Evolutionary conservation across 176 grass and related monocot species (phyloP).

Genomic region (Carex littledalei): DNA sequence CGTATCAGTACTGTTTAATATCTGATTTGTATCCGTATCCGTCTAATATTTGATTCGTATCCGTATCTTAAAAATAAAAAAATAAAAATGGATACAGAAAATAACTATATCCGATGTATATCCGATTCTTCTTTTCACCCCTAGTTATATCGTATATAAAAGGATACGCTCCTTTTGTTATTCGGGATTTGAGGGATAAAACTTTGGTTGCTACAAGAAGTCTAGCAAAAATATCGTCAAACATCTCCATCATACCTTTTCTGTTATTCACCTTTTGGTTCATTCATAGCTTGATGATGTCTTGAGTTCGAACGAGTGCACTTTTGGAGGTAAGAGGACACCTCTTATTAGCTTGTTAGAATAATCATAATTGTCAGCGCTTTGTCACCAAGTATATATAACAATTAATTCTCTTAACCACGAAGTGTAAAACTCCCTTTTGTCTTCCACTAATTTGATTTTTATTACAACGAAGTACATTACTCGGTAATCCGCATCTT

Average conservation of each 20-base stretch:
- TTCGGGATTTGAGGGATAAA: not conserved
- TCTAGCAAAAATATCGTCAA: not conserved
- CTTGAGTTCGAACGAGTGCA: not conserved
- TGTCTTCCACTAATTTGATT: not conserved
- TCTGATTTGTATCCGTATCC: no score
- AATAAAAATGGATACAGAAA: no score
- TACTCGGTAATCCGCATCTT: not conserved
- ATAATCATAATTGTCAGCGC: not conserved
- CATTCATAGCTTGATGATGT: not conserved
- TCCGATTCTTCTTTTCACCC: no score
- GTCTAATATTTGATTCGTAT: no score
- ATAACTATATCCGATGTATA: no score
- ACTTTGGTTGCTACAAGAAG: not conserved
- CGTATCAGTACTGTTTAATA: no score
- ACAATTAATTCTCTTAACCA: not conserved
- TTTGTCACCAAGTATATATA: not conserved
- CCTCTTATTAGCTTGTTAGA: not conserved
- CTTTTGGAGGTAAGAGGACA: not conserved
- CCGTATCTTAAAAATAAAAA: no score
- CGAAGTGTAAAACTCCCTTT: not conserved
- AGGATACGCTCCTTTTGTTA: no score
- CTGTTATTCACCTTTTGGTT: not conserved
- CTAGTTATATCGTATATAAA: not conserved
- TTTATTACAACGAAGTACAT: not conserved
- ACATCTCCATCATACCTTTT: conserved; percentile 9